Conservation (phyloP, 176 grass and related monocot genomes). For the Musa troglodytarum region DNA sequence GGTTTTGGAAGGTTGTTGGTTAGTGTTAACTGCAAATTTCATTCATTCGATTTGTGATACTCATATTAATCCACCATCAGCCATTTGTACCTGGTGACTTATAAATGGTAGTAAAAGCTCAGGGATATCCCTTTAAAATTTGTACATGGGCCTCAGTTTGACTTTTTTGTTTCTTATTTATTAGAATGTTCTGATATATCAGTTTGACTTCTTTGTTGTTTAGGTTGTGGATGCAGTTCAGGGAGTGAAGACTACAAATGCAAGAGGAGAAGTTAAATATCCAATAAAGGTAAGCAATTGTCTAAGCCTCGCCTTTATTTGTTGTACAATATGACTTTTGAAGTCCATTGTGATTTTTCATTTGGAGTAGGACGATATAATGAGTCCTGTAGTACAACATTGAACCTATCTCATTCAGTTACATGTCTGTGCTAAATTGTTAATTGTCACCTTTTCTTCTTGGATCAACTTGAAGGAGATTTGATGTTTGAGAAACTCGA, state of each 20-base stretch:
- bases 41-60: no score
- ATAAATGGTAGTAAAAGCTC: no score
- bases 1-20: no score
- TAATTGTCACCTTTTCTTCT: not conserved
- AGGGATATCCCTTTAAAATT: no score
- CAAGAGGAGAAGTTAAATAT: slow-evolving; percentile 78
- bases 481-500: not conserved
- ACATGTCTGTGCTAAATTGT: not conserved
- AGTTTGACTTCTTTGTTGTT: slow-evolving; percentile 6
- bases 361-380: not conserved
- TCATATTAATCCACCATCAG: no score
- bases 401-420: not conserved
- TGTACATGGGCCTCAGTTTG: not conserved
- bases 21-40: no score
- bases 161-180: slow-evolving; percentile 6
- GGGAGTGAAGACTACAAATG: slow-evolving; percentile 80
- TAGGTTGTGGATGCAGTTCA: slow-evolving; percentile 95
- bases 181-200: not conserved
- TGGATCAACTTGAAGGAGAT: not conserved
- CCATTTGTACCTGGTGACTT: no score
- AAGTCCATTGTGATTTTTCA: not conserved
- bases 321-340: not conserved
- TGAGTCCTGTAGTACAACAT: not conserved
- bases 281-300: slow-evolving; percentile 67
- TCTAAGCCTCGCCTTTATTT: not conserved